Base-by-base conservation (phyloP, 257 asterid species). In the Avicennia marina region DNA sequence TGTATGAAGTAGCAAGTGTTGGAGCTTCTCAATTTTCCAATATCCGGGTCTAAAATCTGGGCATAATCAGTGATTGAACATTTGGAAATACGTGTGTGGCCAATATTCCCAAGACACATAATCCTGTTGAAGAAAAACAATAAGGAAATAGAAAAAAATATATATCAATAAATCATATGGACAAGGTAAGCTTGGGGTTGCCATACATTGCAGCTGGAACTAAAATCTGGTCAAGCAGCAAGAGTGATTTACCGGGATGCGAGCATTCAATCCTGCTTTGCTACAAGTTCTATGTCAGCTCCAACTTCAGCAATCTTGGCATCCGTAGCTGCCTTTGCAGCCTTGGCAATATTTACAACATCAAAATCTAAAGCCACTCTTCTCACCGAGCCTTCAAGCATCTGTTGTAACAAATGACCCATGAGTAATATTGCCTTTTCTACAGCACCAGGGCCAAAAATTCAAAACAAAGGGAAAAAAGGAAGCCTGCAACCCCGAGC, bases 281-380 rank as follows among this genome's bases (percentile, higher is more conserved):
- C 80, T 6, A 72, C 81, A 21, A 77, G 79, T 66, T 89, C 89
- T 40, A 89, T 89, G 69, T 93, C 99, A 3, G 91, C 85, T 72
- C 89, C 99, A 55, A 93, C 81, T 84, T 93, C 95, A 16, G 94
- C 87, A 54, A 84, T 79, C 74, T 93, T 93, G 44, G 81, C 25
- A 58, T 82, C 96, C 38, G 63, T 82, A 38, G 96, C 86, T 53
- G 87, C 76, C 68, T 82, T 93, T 13, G 99, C 94, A 21, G 86
- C 75, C 67, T 69, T 82, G 16, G 95, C 96, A 21, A 93, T 80
- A 63, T 36, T 86, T 42, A 66, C 70, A 56, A 89, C 96, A 26
- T 86, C 99, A 18, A 93, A 93, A 71, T 93, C 97, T 79, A 93
- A 51, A 18, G 99, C 99, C 32, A 82, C 72, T 55, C 62, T 69